These are phyloP conservation scores for Centella asiatica DNA, from an alignment of 129 eudicot genomes.

Conservation along the genomic window DNA sequence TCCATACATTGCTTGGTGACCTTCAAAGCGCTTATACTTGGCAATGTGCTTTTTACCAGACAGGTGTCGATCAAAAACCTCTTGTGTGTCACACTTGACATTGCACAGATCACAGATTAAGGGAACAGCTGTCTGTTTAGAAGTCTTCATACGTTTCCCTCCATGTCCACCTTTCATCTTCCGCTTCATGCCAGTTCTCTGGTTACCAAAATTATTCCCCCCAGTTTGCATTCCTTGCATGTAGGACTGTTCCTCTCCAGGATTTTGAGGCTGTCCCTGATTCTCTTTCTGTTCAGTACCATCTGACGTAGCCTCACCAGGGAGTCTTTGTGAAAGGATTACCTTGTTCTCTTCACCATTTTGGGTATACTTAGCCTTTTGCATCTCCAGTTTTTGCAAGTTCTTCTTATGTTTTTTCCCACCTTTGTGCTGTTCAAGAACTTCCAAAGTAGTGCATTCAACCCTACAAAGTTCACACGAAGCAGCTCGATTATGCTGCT, in stretches of 20 bases:
- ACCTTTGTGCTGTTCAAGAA: slow-evolving; percentile 41
- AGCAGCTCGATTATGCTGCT: slow-evolving; percentile 18
- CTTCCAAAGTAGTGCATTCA: slow-evolving; percentile 38
- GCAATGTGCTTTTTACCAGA: slow-evolving; percentile 44
- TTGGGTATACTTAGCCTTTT: slow-evolving; percentile 5
- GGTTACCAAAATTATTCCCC: slow-evolving; percentile 11
- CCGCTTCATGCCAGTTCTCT: slow-evolving; percentile 28
- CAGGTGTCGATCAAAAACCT: slow-evolving; percentile 43
- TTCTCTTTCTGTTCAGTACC: slow-evolving; percentile 7
- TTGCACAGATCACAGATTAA: slow-evolving; percentile 53
- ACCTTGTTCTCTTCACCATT: slow-evolving; percentile 17
- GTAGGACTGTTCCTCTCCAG: slow-evolving; percentile 1
- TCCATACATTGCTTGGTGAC: slow-evolving; percentile 62
- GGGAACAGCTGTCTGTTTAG: slow-evolving; percentile 36
- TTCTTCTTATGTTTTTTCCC: slow-evolving; percentile 46
- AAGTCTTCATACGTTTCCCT: slow-evolving; percentile 29
- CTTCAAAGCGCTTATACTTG: slow-evolving; percentile 38
- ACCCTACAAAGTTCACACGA: slow-evolving; percentile 54
- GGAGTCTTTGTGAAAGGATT: slow-evolving; percentile 4
- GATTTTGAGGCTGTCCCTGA: slow-evolving; percentile 10
- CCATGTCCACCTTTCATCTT: slow-evolving; percentile 34
- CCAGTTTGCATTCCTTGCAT: slow-evolving; percentile 2
- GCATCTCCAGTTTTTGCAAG: slow-evolving; percentile 23
- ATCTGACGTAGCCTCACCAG: slow-evolving; percentile 6
- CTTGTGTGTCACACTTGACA: slow-evolving; percentile 49